Base-by-base conservation (phyloP, 257 asterid genomes). In the Ilex aquifolium region DNA sequence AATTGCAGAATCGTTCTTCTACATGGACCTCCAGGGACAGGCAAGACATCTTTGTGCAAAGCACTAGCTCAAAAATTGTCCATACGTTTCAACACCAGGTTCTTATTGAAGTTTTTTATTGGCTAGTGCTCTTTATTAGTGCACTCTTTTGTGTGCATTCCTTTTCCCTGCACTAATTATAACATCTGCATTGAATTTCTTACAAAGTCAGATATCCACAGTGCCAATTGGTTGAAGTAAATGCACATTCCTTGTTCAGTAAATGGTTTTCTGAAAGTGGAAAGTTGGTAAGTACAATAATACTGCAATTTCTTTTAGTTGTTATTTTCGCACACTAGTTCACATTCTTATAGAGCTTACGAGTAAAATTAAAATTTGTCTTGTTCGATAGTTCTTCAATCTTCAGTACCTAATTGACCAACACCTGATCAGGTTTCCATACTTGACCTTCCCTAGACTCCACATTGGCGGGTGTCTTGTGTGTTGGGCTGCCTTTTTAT, bases 261-360 rank as follows among this genome's bases (percentile, higher is more conserved):
- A 93, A 93, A 85, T 93, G 97, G 97, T 93, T 93, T 74, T 93
- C 99, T 61, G 99, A 93, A 81, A 93, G 99, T 74, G 99, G 99
- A 76, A 93, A 93, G 82, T 81, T 87, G 92, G 99, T 88, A 78
- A 59, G 87, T 75, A 29, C 44, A 55, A 32, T 59, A 27, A 62
- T 64, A 63, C 27, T 59, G 61, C 31, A 53, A 7, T 15, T 21
- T 53, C 31, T 17, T 6, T 49, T 36, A 36, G 42, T 36, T 4
- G 5, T 36, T 36, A 36, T 4, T 36, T 36, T 21, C 27, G 8
- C 42, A 36, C 42, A 36, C 7, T 36, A 36, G 42, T 36, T 4
- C 42, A 36, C 42, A 8, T 36, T 36, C 42, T 36, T 4, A 36
- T 36, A 36, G 42, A 36, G 8, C 7, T 21, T 21, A 21, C 1